Base-by-base conservation (phyloP, 2,329 filamentous ascomycete species). In the Keithomyces neogunnii region DNA sequence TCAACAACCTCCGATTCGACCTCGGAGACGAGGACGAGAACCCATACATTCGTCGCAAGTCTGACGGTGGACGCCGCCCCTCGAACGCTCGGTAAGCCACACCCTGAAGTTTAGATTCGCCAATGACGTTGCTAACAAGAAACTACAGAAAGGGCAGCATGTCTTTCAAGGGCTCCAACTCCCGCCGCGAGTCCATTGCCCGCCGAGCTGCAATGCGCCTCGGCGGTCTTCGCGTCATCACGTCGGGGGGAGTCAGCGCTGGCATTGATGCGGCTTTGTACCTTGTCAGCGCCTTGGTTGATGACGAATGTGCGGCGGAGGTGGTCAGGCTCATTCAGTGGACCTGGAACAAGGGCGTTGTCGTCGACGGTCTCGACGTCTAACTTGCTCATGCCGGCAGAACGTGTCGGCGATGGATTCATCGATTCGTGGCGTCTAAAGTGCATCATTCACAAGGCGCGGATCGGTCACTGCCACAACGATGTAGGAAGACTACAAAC, bases 1-100 rank as follows among this genome's bases (percentile, higher is more conserved):
- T 95, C 67, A 95, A 95, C 77, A 93, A 95, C 71, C 84, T 90
- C 53, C 86, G 89, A 60, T 95, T 92, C 67, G 88, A 93, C 61
- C 75, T 93, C 59, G 85, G 86, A 54, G 82, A 91, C 63, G 82
- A 87, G 63, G 86, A 91, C 56, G 85, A 90, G 69, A 92, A 89
- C 69, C 87, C 87, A 33, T 92, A 92, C 70, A 84, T 93, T 66
- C 79, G 87, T 62, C 83, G 80, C 73, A 88, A 86, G 76, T 81
- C 82, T 53, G 84, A 87, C 59, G 74, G 77, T 55, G 81, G 76
- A 47, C 74, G 78, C 57, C 79, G 80, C 55, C 78, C 81, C 45
- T 80, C 80, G 45, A 81, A 75, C 62, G 81, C 77, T 56, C 74
- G 81, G 77, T 82, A 75, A 58, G 77, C 67, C 10, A 19, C 13